Conservation (phyloP, 352 stramenopile genomes). For the Globisporangium emineosum region DNA sequence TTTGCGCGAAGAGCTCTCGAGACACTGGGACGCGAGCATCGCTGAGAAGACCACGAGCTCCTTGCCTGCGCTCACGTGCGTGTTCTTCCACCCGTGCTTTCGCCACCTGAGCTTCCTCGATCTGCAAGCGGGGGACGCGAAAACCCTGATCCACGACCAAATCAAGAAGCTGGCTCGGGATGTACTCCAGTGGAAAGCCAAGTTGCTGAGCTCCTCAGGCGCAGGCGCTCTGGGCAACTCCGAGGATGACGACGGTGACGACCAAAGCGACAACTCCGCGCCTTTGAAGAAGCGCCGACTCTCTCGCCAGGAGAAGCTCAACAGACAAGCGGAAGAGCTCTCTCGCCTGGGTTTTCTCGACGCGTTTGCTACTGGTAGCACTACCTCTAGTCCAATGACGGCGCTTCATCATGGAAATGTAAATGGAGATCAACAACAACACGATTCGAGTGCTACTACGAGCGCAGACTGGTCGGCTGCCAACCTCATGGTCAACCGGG, state of each 20-base stretch:
- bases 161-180: conserved; percentile 12
- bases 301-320: conserved; percentile 16
- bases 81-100: conserved; percentile 26
- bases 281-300: conserved; percentile 17
- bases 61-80: conserved; percentile 10
- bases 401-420: background rate
- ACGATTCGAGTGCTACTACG: background rate
- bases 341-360: conserved; percentile 19
- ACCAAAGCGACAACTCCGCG: too few species aligned
- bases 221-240: background rate
- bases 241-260: background rate
- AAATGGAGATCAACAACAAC: background rate
- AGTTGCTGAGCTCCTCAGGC: background rate
- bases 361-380: background rate
- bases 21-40: conserved; percentile 9
- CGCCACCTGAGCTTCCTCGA: conserved; percentile 21
- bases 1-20: conserved; percentile 12
- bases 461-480: conserved; percentile 1
- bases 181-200: conserved; percentile 10
- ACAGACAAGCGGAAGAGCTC: conserved; percentile 17
- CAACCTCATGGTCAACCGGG: conserved; percentile 5
- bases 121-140: background rate
- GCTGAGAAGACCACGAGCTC: conserved; percentile 4
- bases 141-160: background rate
- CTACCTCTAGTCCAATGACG: background rate